Evolutionary conservation across 495 filamentous ascomycete genomes (phyloP).

Genomic region (Cercophora scortea): DNA sequence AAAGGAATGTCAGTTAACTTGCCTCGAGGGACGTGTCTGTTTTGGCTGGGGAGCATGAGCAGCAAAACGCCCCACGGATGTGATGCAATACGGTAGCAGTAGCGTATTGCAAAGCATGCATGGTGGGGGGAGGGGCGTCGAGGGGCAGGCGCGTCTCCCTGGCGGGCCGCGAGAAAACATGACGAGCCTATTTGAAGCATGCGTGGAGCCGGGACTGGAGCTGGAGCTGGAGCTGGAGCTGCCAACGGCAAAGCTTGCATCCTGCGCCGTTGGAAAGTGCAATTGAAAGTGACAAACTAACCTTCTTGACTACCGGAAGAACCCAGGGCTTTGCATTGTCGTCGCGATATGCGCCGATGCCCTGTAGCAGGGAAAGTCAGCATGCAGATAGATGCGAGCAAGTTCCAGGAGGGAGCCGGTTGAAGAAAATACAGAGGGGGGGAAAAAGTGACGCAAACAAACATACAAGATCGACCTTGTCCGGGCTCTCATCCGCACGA

Average conservation of each 20-base stretch:
- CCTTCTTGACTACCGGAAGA: slow-evolving; percentile 92
- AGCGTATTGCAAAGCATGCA: too few relatives aligned
- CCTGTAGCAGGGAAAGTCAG: slow-evolving; percentile 27
- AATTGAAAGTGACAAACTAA: slow-evolving; percentile 27
- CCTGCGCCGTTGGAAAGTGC: background rate
- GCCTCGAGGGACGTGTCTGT: too few relatives aligned
- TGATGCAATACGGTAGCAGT: too few relatives aligned
- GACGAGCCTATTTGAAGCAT: background rate
- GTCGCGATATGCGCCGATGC: slow-evolving; percentile 94
- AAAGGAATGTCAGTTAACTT: too few relatives aligned
- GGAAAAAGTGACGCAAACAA: background rate
- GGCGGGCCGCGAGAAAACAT: background rate
- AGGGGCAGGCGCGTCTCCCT: too few relatives aligned
- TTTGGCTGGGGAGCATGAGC: too few relatives aligned
- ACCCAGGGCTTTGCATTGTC: slow-evolving; percentile 98
- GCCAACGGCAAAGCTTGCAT: background rate
- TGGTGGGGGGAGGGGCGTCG: too few relatives aligned
- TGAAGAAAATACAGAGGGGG: too few relatives aligned
- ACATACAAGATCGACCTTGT: slow-evolving; percentile 78
- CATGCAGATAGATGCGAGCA: background rate
- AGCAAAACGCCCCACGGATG: too few relatives aligned
- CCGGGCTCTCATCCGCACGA: slow-evolving; percentile 69
- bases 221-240: background rate
- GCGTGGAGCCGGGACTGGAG: background rate
- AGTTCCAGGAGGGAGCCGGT: background rate